phyloP scores from a whole-genome alignment of 495 filamentous ascomycete species.

The Penicillium fimorum region DNA sequence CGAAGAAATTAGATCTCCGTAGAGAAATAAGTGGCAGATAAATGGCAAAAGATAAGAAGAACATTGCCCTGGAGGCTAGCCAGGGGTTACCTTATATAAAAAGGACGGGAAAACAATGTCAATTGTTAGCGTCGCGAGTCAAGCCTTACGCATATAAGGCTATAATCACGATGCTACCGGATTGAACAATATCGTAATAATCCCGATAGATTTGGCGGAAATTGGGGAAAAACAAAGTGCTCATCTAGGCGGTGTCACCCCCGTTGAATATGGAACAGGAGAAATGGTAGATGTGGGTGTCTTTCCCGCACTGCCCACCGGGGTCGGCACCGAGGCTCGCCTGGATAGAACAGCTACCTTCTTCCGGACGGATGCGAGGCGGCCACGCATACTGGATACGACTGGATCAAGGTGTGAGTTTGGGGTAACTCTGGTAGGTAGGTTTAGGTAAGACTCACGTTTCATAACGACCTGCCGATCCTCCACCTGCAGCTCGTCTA shows the following conservation, averaged over 20 bases:
- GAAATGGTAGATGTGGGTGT: conserved; percentile 34
- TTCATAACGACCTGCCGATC: conserved; percentile 72
- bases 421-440: neutral
- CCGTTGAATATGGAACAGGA: conserved; percentile 29
- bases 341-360: conserved; percentile 56
- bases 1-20: conserved; percentile 15
- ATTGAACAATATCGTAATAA: neutral
- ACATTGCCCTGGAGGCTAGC: neutral
- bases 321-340: conserved; percentile 45
- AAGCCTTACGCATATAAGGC: conserved; percentile 4
- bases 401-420: conserved; percentile 44
- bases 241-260: conserved; percentile 35
- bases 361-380: conserved; percentile 54
- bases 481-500: conserved; percentile 64
- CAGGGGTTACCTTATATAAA: conserved; percentile 8
- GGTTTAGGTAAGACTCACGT: conserved; percentile 48
- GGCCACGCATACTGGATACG: conserved; percentile 58
- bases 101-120: neutral
- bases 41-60: neutral
- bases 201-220: conserved; percentile 18
- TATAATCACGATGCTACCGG: neutral
- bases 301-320: conserved; percentile 26
- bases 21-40: conserved; percentile 3
- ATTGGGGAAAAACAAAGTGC: conserved; percentile 10
- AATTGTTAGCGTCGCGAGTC: neutral